These are phyloP conservation scores for Pichia sp. DNA, from an alignment of 1,139 yeast genomes.

Conservation along the genomic window DNA sequence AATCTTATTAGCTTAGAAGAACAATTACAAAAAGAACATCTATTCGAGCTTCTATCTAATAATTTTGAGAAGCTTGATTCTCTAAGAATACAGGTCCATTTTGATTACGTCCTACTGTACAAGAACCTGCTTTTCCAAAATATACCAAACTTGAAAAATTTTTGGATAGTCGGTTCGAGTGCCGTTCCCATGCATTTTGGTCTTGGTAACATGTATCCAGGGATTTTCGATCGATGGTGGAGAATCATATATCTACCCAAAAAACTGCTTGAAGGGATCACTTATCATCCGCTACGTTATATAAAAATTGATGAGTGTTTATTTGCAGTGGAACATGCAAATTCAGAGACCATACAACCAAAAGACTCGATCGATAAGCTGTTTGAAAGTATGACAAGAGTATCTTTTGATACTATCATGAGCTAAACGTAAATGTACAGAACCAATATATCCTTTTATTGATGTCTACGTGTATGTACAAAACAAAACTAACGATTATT, in stretches of 20 bases:
- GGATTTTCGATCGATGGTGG: conserved; percentile 54
- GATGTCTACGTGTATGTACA: conserved; percentile 1
- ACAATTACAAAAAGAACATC: conserved; percentile 28
- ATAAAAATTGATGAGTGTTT: conserved; percentile 41
- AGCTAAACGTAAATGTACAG: neutral
- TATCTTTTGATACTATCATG: conserved; percentile 10
- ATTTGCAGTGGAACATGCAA: conserved; percentile 28
- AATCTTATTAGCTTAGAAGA: conserved; percentile 33
- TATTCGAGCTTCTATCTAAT: conserved; percentile 12
- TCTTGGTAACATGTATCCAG: conserved; percentile 49
- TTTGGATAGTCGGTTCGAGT: conserved; percentile 48
- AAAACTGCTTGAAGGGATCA: conserved; percentile 21
- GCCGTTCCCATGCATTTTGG: conserved; percentile 58
- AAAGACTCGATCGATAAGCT: conserved; percentile 42
- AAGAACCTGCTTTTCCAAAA: conserved; percentile 21
- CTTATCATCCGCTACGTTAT: conserved; percentile 37
- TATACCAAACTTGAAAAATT: conserved; percentile 33
- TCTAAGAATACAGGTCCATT: conserved; percentile 37
- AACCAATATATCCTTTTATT: neutral
- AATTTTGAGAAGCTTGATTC: conserved; percentile 24
- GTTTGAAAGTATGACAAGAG: conserved; percentile 35
- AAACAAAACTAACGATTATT: neutral
- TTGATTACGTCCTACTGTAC: conserved; percentile 29
- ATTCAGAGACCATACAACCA: conserved; percentile 33
- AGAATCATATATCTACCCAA: conserved; percentile 47